A percentile compares a stretch with the other conserved stretches of the same genome.
Conservation (phyloP, 441 rosid species). For the Syzygium malaccense region DNA sequence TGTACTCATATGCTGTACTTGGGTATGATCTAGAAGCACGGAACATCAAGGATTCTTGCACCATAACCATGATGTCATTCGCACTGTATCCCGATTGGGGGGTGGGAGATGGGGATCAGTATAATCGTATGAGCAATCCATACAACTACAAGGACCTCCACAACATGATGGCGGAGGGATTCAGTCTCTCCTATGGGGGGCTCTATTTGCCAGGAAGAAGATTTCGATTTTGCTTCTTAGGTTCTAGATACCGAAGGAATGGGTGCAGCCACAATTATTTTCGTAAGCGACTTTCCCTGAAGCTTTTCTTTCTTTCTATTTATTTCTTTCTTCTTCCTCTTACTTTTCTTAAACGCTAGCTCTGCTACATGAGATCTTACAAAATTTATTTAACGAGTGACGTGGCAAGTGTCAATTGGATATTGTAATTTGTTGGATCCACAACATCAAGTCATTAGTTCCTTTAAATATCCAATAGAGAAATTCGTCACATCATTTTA, state of each 20-base stretch:
- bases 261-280: rapidly evolving
- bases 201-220: rapidly evolving
- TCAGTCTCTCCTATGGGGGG: background rate
- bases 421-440: background rate
- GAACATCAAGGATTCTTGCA: too few relatives aligned
- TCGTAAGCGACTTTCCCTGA: background rate
- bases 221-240: background rate
- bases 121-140: too few relatives aligned
- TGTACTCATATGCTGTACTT: too few relatives aligned
- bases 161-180: background rate
- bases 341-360: background rate
- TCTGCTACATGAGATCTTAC: background rate
- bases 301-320: background rate
- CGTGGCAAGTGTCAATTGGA: background rate
- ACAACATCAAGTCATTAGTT: background rate
- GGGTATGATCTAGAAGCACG: too few relatives aligned
- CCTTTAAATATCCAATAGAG: background rate
- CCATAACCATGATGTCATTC: too few relatives aligned
- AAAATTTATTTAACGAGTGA: background rate
- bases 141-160: too few relatives aligned
- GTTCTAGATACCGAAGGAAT: background rate
- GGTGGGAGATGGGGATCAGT: too few relatives aligned
- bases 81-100: too few relatives aligned
- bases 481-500: background rate
- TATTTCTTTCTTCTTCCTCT: background rate